These are phyloP conservation scores for Ustilago tritici DNA, from an alignment of 1,284 basidiomycete genomes.

Conservation along the genomic window DNA sequence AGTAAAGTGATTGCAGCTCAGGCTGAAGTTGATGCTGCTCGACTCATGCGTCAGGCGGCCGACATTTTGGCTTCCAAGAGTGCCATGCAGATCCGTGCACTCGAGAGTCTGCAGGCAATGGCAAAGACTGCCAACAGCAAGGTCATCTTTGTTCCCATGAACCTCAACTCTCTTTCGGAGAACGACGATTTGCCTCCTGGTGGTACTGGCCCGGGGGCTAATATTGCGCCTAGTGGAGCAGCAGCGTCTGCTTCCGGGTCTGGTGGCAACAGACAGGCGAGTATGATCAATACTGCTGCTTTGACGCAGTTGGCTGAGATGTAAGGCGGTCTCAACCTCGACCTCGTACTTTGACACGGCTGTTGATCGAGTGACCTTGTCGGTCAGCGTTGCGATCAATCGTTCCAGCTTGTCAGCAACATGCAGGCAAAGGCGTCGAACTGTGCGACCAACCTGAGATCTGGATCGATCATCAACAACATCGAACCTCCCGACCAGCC, in stretches of 20 bases:
- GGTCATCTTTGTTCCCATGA: slow-evolving; percentile 93
- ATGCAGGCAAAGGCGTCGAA: not conserved
- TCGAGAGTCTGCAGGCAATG: slow-evolving; percentile 84
- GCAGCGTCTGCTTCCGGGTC: slow-evolving; percentile 9
- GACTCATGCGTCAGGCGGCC: slow-evolving; percentile 87
- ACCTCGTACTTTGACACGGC: not conserved
- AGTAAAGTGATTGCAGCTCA: slow-evolving; percentile 94
- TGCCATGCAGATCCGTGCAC: slow-evolving; percentile 95
- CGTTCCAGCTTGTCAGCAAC: not conserved
- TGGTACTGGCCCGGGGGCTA: slow-evolving; percentile 13
- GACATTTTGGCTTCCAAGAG: slow-evolving; percentile 74
- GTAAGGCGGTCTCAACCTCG: slow-evolving; percentile 7
- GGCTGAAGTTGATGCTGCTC: slow-evolving; percentile 92
- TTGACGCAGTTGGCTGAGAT: slow-evolving; percentile 38
- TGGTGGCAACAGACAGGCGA: slow-evolving; percentile 10
- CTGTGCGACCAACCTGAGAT: not conserved
- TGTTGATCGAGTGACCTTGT: not conserved
- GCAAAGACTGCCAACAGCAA: slow-evolving; percentile 83
- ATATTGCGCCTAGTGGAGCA: not conserved
- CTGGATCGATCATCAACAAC: no score
- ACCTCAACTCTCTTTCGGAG: slow-evolving; percentile 36
- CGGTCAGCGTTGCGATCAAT: not conserved
- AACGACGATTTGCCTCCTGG: slow-evolving; percentile 24
- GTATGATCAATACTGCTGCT: slow-evolving; percentile 41
- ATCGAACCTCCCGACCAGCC: not conserved